These are phyloP conservation scores for Umbelopsis vinacea DNA, from an alignment of 192 early-diverging fungal genomes.

Conservation along the genomic window DNA sequence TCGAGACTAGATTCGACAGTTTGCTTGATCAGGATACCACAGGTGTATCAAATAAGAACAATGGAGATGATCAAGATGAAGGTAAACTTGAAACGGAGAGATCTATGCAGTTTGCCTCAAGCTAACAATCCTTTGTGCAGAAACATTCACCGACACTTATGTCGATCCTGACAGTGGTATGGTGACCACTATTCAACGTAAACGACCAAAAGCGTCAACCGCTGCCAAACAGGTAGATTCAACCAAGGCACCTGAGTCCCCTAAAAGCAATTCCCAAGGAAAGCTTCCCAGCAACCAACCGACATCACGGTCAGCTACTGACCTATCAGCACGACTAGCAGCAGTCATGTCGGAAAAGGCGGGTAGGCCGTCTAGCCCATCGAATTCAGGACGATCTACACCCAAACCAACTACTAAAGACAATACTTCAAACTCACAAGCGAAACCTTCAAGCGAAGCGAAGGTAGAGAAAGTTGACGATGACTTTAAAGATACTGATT, in stretches of 20 bases:
- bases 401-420: slow-evolving; percentile 9
- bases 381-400: slow-evolving; percentile 22
- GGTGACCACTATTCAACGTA: slow-evolving; percentile 44
- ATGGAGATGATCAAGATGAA: background rate
- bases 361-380: slow-evolving; percentile 28
- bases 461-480: background rate
- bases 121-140: slow-evolving; percentile 21
- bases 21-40: slow-evolving; percentile 58
- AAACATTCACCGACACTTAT: slow-evolving; percentile 38
- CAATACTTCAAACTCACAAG: background rate
- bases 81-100: background rate
- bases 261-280: background rate
- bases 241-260: slow-evolving; percentile 26
- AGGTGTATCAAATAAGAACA: background rate
- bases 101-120: background rate
- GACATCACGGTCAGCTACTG: slow-evolving; percentile 42
- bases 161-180: slow-evolving; percentile 57
- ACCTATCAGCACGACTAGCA: slow-evolving; percentile 50
- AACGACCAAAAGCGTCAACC: slow-evolving; percentile 24
- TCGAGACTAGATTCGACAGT: slow-evolving; percentile 78
- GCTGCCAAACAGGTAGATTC: slow-evolving; percentile 28
- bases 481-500: background rate
- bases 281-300: slow-evolving; percentile 22
- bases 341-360: slow-evolving; percentile 53
- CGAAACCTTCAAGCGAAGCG: background rate